These are phyloP conservation scores for Dryadomyces sulphureus DNA, from an alignment of 2,329 filamentous ascomycete species.

Conservation along the genomic window DNA sequence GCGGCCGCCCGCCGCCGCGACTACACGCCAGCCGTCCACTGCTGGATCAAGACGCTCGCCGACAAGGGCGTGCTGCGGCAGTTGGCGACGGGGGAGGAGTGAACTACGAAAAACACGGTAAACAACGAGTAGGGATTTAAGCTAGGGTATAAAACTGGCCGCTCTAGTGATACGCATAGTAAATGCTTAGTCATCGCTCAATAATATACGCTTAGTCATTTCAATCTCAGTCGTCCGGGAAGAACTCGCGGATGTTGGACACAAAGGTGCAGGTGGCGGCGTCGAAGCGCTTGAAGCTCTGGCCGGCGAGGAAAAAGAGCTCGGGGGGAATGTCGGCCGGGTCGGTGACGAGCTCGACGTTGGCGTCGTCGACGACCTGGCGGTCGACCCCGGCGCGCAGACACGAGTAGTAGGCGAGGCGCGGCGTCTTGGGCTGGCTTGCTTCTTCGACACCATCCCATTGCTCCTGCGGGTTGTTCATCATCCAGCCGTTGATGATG, in stretches of 20 bases:
- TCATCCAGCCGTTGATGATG: constrained; percentile 79
- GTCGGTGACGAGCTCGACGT: constrained; percentile 49
- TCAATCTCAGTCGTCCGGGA: constrained; percentile 67
- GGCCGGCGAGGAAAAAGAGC: constrained; percentile 59
- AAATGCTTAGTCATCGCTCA: too few relatives aligned
- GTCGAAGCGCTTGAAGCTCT: constrained; percentile 83
- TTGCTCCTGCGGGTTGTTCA: constrained; percentile 13
- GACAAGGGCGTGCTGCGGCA: constrained; percentile 46
- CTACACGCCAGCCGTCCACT: constrained; percentile 52
- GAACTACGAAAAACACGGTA: neutral
- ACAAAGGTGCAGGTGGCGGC: constrained; percentile 51
- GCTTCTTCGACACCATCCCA: neutral
- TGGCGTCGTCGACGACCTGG: constrained; percentile 65
- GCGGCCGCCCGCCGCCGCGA: constrained; percentile 47
- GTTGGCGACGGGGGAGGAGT: constrained; percentile 7
- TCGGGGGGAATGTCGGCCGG: constrained; percentile 31
- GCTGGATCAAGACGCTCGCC: constrained; percentile 55
- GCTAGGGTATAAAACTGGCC: too few relatives aligned
- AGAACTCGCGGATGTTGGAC: constrained; percentile 67
- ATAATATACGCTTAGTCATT: too few relatives aligned
- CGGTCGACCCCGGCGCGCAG: constrained; percentile 40
- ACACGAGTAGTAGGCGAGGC: constrained; percentile 59
- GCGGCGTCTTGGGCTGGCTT: neutral
- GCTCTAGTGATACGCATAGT: too few relatives aligned
- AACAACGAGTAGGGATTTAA: neutral